A percentile compares a stretch with the other conserved stretches of the same genome.
Conservation (phyloP, 2,329 filamentous ascomycete genomes). For the Eutypa lata region DNA sequence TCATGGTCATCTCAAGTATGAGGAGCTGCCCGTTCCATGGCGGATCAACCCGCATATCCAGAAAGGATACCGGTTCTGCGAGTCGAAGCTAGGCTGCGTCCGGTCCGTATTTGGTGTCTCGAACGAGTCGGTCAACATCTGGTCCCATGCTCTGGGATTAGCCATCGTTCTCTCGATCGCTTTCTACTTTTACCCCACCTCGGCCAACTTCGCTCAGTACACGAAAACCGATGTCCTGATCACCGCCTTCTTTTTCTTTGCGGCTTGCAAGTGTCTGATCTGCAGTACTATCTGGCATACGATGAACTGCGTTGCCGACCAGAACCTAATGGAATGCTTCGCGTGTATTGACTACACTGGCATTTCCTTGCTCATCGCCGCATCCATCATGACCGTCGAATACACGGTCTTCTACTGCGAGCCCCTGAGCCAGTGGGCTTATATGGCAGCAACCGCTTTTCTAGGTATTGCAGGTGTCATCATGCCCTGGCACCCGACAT, state of each 20-base stretch:
- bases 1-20: conserved; percentile 80
- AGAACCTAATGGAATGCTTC: conserved; percentile 86
- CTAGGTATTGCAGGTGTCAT: conserved; percentile 86
- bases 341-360: conserved; percentile 98
- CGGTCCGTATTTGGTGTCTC: conserved; percentile 79
- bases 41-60: conserved; percentile 91
- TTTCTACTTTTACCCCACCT: conserved; percentile 93
- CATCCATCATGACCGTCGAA: conserved; percentile 96
- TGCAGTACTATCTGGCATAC: conserved; percentile 98
- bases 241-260: conserved; percentile 92
- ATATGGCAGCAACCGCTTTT: conserved; percentile 76
- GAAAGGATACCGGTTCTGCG: conserved; percentile 87
- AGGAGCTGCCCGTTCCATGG: conserved; percentile 90
- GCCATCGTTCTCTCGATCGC: conserved; percentile 82
- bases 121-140: conserved; percentile 97
- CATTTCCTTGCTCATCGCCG: conserved; percentile 90
- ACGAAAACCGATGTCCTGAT: conserved; percentile 87
- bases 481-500: conserved; percentile 91
- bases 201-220: conserved; percentile 80
- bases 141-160: conserved; percentile 91
- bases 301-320: conserved; percentile 94
- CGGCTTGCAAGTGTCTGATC: conserved; percentile 88
- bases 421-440: conserved; percentile 77
- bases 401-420: conserved; percentile 99
- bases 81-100: conserved; percentile 86